Percentiles rank a stretch among this genome's conserved stretches.
Conservation (phyloP, 805 yeast genomes). For the Wickerhamomyces xylosicus region DNA sequence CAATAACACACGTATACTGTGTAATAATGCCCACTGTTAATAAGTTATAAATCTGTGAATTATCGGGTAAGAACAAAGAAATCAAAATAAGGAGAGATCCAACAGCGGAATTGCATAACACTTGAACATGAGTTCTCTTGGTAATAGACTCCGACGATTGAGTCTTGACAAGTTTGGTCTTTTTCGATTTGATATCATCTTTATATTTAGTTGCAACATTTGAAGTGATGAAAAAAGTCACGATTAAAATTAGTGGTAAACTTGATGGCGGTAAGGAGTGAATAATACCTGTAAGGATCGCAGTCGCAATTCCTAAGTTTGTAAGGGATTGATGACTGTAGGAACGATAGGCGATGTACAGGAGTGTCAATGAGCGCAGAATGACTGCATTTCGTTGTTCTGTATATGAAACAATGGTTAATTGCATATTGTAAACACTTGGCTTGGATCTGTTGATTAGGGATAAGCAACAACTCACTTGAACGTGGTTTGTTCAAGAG, state of each 20-base stretch:
- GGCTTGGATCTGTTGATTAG: neutral
- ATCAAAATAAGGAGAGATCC: conserved; percentile 25
- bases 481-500: no score
- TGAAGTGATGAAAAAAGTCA: conserved; percentile 28
- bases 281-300: conserved; percentile 26
- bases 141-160: conserved; percentile 14
- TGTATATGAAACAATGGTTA: neutral
- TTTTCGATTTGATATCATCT: conserved; percentile 22
- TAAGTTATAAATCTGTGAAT: conserved; percentile 3
- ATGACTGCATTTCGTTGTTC: conserved; percentile 4
- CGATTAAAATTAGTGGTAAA: conserved; percentile 22
- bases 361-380: conserved; percentile 7
- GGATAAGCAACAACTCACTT: no score
- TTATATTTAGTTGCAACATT: conserved; percentile 30
- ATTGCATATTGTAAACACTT: neutral
- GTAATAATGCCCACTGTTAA: conserved; percentile 19
- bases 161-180: conserved; percentile 17
- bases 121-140: conserved; percentile 31
- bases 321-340: conserved; percentile 27
- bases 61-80: conserved; percentile 8
- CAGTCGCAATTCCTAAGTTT: conserved; percentile 24
- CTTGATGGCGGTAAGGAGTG: conserved; percentile 28
- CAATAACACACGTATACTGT: conserved; percentile 33
- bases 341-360: conserved; percentile 18
- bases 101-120: conserved; percentile 28